phyloP scores from a whole-genome alignment of 139 green algal species.

The Micractinium sp. region DNA sequence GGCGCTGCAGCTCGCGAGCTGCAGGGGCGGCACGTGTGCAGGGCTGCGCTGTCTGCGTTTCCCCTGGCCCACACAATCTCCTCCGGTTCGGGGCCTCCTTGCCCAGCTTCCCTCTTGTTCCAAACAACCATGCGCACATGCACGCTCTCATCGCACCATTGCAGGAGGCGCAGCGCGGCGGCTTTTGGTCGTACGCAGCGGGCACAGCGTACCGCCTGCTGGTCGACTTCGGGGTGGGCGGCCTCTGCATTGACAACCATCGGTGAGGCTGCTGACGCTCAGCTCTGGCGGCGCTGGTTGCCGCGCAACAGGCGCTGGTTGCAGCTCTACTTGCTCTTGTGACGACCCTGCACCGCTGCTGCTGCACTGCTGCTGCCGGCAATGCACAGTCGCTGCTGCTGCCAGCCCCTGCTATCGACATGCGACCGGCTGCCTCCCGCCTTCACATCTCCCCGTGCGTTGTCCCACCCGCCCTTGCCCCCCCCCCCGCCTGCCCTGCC shows the following conservation, averaged over 20 bases:
- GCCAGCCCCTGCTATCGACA: too few relatives aligned
- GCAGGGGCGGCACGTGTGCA: background rate
- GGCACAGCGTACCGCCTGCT: conserved; percentile 68
- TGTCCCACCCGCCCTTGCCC: background rate
- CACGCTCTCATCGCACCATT: background rate
- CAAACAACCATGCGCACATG: background rate
- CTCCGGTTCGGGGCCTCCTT: background rate
- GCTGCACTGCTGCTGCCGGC: too few relatives aligned
- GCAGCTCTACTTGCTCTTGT: too few relatives aligned
- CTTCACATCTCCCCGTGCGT: too few relatives aligned
- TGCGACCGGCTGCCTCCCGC: too few relatives aligned
- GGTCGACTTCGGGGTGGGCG: conserved; percentile 51
- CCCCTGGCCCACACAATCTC: background rate
- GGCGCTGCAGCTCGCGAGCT: background rate
- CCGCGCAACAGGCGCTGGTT: too few relatives aligned
- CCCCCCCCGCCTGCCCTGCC: background rate
- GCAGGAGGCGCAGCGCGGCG: conserved; percentile 59
- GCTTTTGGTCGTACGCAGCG: conserved; percentile 73
- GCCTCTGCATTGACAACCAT: conserved; percentile 70
- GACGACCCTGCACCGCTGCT: too few relatives aligned
- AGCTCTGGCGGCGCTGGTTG: too few relatives aligned
- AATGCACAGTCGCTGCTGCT: too few relatives aligned
- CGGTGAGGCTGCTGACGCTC: background rate
- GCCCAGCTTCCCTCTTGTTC: background rate
- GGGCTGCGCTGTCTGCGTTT: background rate